Conservation (phyloP, 352 stramenopile genomes). For the Globisporangium nodosum region DNA sequence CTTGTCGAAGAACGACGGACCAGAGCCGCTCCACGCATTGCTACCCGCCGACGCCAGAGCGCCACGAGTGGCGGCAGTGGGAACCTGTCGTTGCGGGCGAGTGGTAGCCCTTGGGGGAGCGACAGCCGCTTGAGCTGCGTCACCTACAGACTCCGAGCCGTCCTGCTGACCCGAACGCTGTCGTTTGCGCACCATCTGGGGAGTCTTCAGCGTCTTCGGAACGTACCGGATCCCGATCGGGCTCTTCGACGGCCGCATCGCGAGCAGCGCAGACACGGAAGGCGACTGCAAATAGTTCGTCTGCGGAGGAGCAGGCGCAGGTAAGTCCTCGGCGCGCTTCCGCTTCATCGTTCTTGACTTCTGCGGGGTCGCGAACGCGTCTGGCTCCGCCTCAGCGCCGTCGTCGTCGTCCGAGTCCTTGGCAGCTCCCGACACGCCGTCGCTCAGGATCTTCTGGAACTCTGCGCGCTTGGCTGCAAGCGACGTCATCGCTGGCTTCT, state of each 20-base stretch:
- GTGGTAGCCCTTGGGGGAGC: background rate
- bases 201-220: slow-evolving; percentile 15
- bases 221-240: slow-evolving; percentile 18
- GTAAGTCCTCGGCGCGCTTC: slow-evolving; percentile 18
- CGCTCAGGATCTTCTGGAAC: slow-evolving; percentile 37
- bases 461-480: slow-evolving; percentile 37
- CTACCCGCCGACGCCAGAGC: slow-evolving; percentile 4
- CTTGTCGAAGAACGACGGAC: slow-evolving; percentile 54
- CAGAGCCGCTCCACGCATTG: slow-evolving; percentile 16
- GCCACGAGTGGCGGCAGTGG: slow-evolving; percentile 20
- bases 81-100: slow-evolving; percentile 17
- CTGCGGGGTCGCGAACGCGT: slow-evolving; percentile 20
- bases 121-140: background rate
- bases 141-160: background rate
- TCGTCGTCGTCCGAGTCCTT: background rate
- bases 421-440: slow-evolving; percentile 8
- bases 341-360: slow-evolving; percentile 22
- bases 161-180: slow-evolving; percentile 6
- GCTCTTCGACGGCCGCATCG: slow-evolving; percentile 18
- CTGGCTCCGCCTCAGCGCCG: slow-evolving; percentile 10
- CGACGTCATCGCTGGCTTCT: slow-evolving; percentile 22
- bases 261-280: slow-evolving; percentile 12
- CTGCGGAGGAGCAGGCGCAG: background rate
- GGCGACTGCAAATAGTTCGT: slow-evolving; percentile 11
- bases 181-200: slow-evolving; percentile 11